A percentile compares a stretch with the other conserved stretches of the same genome.
Conservation (phyloP, 306 rosid genomes). For the Datisca glomerata region DNA sequence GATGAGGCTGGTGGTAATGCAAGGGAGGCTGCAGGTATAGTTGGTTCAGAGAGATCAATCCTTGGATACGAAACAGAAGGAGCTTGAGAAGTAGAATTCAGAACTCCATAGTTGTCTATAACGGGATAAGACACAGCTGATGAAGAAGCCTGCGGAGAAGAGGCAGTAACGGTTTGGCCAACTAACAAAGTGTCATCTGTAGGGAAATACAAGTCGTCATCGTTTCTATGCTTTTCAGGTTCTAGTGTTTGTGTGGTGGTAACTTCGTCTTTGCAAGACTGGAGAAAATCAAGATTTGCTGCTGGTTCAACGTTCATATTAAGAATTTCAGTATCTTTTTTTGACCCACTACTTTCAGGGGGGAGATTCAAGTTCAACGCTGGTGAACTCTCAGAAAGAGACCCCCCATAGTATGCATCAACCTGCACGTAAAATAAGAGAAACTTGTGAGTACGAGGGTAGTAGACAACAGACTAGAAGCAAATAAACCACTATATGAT, state of each 20-base stretch:
- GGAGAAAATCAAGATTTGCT: conserved; percentile 17
- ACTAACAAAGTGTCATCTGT: conserved; percentile 33
- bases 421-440: conserved; percentile 31
- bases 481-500: no score
- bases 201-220: conserved; percentile 21
- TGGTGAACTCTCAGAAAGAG: conserved; percentile 28
- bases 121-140: conserved; percentile 9
- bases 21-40: conserved; percentile 3
- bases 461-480: not conserved
- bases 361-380: conserved; percentile 58
- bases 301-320: conserved; percentile 34
- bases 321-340: conserved; percentile 21
- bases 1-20: conserved; percentile 20
- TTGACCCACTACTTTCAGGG: conserved; percentile 17
- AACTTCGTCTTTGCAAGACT: conserved; percentile 14
- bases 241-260: conserved; percentile 22
- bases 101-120: not conserved
- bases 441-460: not conserved
- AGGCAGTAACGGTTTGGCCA: conserved; percentile 9
- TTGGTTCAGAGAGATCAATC: conserved; percentile 22
- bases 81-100: conserved; percentile 11
- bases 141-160: not conserved
- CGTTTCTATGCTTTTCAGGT: conserved; percentile 18
- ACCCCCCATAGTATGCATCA: conserved; percentile 39
- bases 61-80: conserved; percentile 31